Conservation (phyloP, 2,329 filamentous ascomycete genomes). For the Canariomyces notabilis region DNA sequence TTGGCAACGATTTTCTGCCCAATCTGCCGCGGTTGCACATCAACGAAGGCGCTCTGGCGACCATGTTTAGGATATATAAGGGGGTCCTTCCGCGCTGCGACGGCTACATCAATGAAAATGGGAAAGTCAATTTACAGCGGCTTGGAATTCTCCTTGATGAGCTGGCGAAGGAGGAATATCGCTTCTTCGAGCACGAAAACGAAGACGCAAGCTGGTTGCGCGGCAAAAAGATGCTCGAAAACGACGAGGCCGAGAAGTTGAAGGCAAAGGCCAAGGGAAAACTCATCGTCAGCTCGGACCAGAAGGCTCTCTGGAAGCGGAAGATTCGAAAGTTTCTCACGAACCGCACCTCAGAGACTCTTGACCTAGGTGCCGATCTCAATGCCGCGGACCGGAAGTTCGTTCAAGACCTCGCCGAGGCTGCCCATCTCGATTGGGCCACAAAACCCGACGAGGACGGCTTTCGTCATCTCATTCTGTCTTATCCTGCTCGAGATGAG, state of each 20-base stretch:
- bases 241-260: constrained; percentile 56
- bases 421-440: constrained; percentile 52
- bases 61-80: constrained; percentile 98
- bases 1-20: constrained; percentile 97
- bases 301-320: constrained; percentile 76
- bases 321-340: constrained; percentile 78
- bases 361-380: constrained; percentile 69
- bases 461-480: constrained; percentile 47
- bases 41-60: constrained; percentile 91
- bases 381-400: constrained; percentile 88
- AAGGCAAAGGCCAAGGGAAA: constrained; percentile 54
- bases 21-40: constrained; percentile 96
- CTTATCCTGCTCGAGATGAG: constrained; percentile 59
- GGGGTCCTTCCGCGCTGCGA: constrained; percentile 77
- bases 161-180: constrained; percentile 79
- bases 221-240: constrained; percentile 72
- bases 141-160: constrained; percentile 74
- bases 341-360: constrained; percentile 56
- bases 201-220: constrained; percentile 88
- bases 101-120: constrained; percentile 94
- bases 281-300: constrained; percentile 69
- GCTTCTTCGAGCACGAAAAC: constrained; percentile 89
- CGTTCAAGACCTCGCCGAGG: constrained; percentile 75
- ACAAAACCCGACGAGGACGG: constrained; percentile 54
- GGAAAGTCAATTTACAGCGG: constrained; percentile 81